Percentiles rank a stretch among this genome's conserved stretches.
Evolutionary conservation across 371 early-diverging fungal species (phyloP).

Genomic region (Mucor circinelloides): DNA sequence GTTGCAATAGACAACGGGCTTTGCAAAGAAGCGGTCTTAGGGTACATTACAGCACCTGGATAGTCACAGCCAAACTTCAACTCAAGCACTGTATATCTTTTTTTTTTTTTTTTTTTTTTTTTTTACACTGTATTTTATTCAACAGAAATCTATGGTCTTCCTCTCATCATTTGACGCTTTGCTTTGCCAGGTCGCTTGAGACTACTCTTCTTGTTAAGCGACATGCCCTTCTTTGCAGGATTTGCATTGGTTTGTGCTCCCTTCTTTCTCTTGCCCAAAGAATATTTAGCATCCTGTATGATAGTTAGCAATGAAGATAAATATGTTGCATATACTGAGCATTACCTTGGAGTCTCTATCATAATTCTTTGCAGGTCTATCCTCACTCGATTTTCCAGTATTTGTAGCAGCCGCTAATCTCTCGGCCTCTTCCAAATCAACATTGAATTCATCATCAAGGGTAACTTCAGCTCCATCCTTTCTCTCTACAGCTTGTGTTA

Average conservation of each 20-base stretch:
- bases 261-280: slow-evolving; percentile 20
- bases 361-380: slow-evolving; percentile 22
- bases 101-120: background rate
- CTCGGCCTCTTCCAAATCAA: slow-evolving; percentile 33
- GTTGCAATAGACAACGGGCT: background rate
- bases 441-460: slow-evolving; percentile 31
- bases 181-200: slow-evolving; percentile 41
- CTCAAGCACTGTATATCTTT: no score
- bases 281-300: slow-evolving; percentile 13
- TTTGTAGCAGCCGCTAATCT: slow-evolving; percentile 26
- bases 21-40: background rate
- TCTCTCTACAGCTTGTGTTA: slow-evolving; percentile 16
- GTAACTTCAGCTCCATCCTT: slow-evolving; percentile 27
- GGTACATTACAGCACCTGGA: background rate
- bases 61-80: background rate
- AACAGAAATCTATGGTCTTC: slow-evolving; percentile 1
- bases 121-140: background rate
- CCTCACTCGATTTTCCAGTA: slow-evolving; percentile 8
- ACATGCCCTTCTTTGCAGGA: slow-evolving; percentile 34
- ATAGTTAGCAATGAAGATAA: background rate
- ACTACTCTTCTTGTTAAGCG: slow-evolving; percentile 25
- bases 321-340: background rate
- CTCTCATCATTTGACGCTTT: slow-evolving; percentile 29
- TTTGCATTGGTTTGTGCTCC: background rate
- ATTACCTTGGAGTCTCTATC: slow-evolving; percentile 24